Evolutionary conservation across 2,329 filamentous ascomycete species (phyloP).

Genomic region (Fusarium sp.): DNA sequence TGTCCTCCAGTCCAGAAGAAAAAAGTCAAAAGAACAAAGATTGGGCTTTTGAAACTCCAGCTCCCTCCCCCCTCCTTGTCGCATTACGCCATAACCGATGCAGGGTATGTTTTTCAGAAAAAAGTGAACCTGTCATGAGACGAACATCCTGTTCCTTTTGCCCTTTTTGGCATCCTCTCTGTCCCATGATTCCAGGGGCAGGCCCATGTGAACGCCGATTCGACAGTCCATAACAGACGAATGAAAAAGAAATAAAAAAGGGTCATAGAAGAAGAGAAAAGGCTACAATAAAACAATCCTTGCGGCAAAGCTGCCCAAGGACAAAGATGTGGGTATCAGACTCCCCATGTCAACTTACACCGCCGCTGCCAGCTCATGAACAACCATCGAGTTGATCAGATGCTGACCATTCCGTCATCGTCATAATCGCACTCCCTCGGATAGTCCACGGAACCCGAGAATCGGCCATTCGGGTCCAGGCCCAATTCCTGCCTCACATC

Average conservation of each 20-base stretch:
- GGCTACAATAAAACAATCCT: constrained; percentile 30
- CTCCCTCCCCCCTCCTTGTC: constrained; percentile 20
- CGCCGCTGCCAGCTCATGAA: constrained; percentile 13
- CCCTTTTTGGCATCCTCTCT: constrained; percentile 22
- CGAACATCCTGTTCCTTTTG: constrained; percentile 29
- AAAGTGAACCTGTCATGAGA: constrained; percentile 34
- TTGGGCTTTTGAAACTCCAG: constrained; percentile 37
- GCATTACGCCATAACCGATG: constrained; percentile 44
- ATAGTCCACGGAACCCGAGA: constrained; percentile 35
- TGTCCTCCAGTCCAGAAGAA: constrained; percentile 2
- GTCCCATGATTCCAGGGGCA: constrained; percentile 18
- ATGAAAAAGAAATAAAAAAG: constrained; percentile 20
- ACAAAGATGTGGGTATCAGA: constrained; percentile 37
- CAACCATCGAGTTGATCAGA: constrained; percentile 35
- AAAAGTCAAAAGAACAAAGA: constrained; percentile 20
- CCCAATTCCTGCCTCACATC: constrained; percentile 73
- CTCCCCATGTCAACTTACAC: constrained; percentile 11
- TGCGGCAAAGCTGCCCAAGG: constrained; percentile 17
- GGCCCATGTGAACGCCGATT: constrained; percentile 35
- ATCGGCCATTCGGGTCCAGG: constrained; percentile 52
- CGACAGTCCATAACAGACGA: constrained; percentile 5
- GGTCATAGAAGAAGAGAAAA: constrained; percentile 11
- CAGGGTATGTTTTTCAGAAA: constrained; percentile 45
- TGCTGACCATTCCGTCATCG: constrained; percentile 49
- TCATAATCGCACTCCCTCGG: constrained; percentile 45